Evolutionary conservation across 2,329 filamentous ascomycete species (phyloP).

Genomic region (Trichoderma breve): DNA sequence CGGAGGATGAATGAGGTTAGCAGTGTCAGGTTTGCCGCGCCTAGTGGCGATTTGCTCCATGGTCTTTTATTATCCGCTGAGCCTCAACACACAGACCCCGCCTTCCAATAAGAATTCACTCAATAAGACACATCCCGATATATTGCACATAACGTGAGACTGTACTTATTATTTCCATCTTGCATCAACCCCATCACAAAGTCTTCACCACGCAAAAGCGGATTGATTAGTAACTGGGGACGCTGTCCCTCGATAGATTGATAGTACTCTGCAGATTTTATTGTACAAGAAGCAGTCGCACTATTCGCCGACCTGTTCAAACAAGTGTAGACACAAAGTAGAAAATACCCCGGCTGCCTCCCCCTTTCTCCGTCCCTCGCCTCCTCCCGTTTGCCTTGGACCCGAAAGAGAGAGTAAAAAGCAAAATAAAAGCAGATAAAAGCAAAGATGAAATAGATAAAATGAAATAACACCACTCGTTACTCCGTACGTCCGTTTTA

Average conservation of each 20-base stretch:
- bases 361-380: neutral
- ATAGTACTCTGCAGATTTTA: slow-evolving; percentile 13
- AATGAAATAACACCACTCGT: slow-evolving; percentile 5
- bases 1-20: neutral
- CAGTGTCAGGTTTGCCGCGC: neutral
- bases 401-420: neutral
- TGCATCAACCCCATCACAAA: neutral
- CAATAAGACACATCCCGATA: neutral
- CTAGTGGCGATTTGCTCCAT: neutral
- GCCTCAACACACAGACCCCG: slow-evolving; percentile 1
- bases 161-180: no score
- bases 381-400: neutral
- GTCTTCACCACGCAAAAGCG: neutral
- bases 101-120: neutral
- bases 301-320: slow-evolving; percentile 1
- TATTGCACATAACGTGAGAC: no score
- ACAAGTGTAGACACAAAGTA: neutral
- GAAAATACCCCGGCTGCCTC: neutral
- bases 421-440: neutral
- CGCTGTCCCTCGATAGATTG: slow-evolving; percentile 5
- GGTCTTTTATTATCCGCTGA: neutral
- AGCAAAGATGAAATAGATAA: neutral
- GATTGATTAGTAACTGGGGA: neutral
- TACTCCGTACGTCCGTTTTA: slow-evolving; percentile 24
- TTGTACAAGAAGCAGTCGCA: slow-evolving; percentile 17